Base-by-base conservation (phyloP, 2,329 filamentous ascomycete genomes). In the Nemania abortiva region DNA sequence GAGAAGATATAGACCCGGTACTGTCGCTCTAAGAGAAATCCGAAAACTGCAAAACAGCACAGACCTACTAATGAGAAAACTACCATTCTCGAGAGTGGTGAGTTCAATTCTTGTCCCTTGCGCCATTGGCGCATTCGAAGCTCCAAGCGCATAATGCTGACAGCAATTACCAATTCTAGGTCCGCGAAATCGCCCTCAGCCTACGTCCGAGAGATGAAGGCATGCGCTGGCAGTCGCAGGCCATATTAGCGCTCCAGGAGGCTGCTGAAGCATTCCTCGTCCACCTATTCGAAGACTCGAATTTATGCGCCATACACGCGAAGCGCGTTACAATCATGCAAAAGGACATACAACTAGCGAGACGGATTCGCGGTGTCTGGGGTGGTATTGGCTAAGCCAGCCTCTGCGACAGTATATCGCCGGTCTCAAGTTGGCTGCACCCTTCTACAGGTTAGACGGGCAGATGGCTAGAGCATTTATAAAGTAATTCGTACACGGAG, bases 301-400 rank as follows among this genome's bases (percentile, higher is more conserved):
- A 98, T 83, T 88, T 98, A 50, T 98, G 95, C 83, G 96, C 95
- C 71, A 95, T 98, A 76, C 95, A 98, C 82, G 96, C 95, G 70
- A 98, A 97, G 85, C 88, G 95, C 79, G 94, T 98, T 62, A 98
- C 95, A 47, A 97, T 98, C 76, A 95, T 97, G 93, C 94, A 96
- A 82, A 97, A 97, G 84, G 96, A 98, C 82, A 97, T 99, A 76
- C 95, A 98, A 83, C 88, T 98, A 69, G 95, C 95, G 22, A 85
- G 92, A 76, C 84, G 92, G 73, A 94, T 95, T 82, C 86, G 92
- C 60, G 92, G 92, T 13, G 87, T 90, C 54, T 95, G 92, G 92
- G 92, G 90, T 55, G 92, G 91, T 5, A 74, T 85, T 83, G 82
- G 91, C 81, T 82, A 72, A 73, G 61, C 39, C 50, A n/a, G 11